Base-by-base conservation (phyloP, 2,329 filamentous ascomycete species). In the Lachnellula cervina region DNA sequence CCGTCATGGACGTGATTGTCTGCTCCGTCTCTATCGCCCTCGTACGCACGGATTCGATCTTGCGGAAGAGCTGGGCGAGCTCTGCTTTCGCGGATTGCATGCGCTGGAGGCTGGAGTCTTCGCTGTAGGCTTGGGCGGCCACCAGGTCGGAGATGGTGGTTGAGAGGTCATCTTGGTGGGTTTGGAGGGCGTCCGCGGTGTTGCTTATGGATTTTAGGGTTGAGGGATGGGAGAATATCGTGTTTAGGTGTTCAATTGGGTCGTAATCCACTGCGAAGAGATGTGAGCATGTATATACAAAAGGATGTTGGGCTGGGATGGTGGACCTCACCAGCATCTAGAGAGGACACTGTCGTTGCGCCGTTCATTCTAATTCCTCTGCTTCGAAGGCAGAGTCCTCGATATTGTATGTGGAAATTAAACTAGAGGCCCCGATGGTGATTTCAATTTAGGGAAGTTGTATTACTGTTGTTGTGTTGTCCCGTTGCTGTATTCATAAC, bases 1-100 rank as follows among this genome's bases (percentile, higher is more conserved):
- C 91, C 59, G 94, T 99, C 94, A 99, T 99, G 64, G 91, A 91
- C 47, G 93, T 97, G 69, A 99, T 99, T 63, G 92, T 88, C 71
- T 91, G 87, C 73, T 99, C 94, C 19, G 94, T 97, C 77, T 92
- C 86, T 65, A 95, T 83, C 38, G 94, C 94, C 51, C 93, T 85
- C 66, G 87, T 87, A 54, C 92, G 89, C 54, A 99, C 93, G 62
- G 86, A 89, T 72, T 97, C 93, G 71, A 99, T 97, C 75, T 95
- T 96, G 67, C 86, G 84, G 78, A 99, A 97, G 40, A 99, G 84
- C 64, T 88, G 86, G 17, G 88, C 88, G 60, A 99, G 83, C 74
- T 97, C 94, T 55, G 84, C 82, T 75, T 97, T 93, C 45, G 94
- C 92, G 50, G 87, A 84, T 74, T 95, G 89, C 77, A 99, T 97